A percentile compares a stretch with the other conserved stretches of the same genome.
These are phyloP conservation scores for Cadophora luteo-olivacea DNA, from an alignment of 2,329 filamentous ascomycete species.

Conservation along the genomic window DNA sequence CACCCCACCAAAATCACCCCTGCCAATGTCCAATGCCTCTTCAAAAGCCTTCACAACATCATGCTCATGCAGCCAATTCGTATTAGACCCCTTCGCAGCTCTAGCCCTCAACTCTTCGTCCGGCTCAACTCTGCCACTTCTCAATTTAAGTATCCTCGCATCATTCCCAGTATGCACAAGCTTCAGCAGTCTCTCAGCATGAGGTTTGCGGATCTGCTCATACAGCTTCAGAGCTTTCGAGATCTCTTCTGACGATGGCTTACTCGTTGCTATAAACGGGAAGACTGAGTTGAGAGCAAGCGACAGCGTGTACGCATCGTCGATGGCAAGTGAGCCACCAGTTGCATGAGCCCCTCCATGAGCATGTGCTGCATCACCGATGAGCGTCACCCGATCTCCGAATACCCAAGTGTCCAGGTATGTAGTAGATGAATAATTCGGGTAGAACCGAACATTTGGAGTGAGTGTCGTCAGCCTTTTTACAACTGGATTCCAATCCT, in stretches of 20 bases:
- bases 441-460: slow-evolving; percentile 45
- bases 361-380: slow-evolving; percentile 49
- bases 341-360: slow-evolving; percentile 49
- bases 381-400: slow-evolving; percentile 42
- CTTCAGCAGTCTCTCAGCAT: slow-evolving; percentile 42
- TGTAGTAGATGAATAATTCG: slow-evolving; percentile 44
- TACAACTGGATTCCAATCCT: slow-evolving; percentile 48
- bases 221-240: slow-evolving; percentile 43
- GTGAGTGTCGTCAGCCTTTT: slow-evolving; percentile 43
- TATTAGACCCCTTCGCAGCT: slow-evolving; percentile 60
- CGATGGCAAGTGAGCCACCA: slow-evolving; percentile 48
- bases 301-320: slow-evolving; percentile 48
- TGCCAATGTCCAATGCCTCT: slow-evolving; percentile 9
- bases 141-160: slow-evolving; percentile 28
- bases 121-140: slow-evolving; percentile 30
- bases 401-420: slow-evolving; percentile 44
- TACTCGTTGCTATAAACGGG: slow-evolving; percentile 25
- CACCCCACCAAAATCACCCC: neutral
- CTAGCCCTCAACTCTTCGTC: slow-evolving; percentile 47
- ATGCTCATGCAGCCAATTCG: slow-evolving; percentile 41
- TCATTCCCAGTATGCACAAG: slow-evolving; percentile 27
- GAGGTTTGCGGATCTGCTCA: slow-evolving; percentile 45
- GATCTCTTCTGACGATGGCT: slow-evolving; percentile 31
- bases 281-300: slow-evolving; percentile 34
- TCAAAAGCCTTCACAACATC: slow-evolving; percentile 40